Conservation (phyloP, 164 flowering plant genomes). For the Aristolochia californica region DNA sequence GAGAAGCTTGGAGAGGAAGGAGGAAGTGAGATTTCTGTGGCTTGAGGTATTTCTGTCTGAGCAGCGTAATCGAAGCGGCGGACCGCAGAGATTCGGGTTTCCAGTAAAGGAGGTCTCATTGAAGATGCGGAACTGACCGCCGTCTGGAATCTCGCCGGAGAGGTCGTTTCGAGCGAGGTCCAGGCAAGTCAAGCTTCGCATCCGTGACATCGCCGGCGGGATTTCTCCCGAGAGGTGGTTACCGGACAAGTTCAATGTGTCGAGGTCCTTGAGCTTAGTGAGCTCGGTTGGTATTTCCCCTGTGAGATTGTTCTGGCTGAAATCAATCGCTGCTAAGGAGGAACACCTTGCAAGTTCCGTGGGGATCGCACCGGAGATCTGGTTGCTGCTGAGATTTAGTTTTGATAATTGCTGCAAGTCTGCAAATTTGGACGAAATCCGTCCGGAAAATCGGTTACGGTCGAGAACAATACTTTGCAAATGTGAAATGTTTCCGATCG, state of each 20-base stretch:
- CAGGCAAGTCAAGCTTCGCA: conserved; percentile 52
- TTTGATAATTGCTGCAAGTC: conserved; percentile 24
- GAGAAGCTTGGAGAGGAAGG: conserved; percentile 15
- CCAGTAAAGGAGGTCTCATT: conserved; percentile 48
- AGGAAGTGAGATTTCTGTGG: background rate
- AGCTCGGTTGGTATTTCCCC: conserved; percentile 50
- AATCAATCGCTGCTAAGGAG: conserved; percentile 39
- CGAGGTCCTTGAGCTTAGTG: conserved; percentile 23
- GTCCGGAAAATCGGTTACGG: conserved; percentile 41
- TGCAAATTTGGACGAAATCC: conserved; percentile 47
- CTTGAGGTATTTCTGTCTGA: background rate
- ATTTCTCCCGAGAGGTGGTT: conserved; percentile 52
- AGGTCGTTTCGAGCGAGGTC: conserved; percentile 70
- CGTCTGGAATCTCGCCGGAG: conserved; percentile 44
- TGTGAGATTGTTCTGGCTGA: conserved; percentile 46
- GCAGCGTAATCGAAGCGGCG: conserved; percentile 19
- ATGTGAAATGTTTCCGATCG: conserved; percentile 33
- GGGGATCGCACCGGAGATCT: conserved; percentile 56
- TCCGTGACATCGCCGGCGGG: conserved; percentile 41
- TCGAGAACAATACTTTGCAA: conserved; percentile 40
- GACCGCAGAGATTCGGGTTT: conserved; percentile 61
- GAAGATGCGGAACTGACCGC: conserved; percentile 57
- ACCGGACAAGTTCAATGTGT: conserved; percentile 44
- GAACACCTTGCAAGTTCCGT: conserved; percentile 19
- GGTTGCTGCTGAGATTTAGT: conserved; percentile 46